phyloP scores from a whole-genome alignment of 2,329 filamentous ascomycete species.

The Myotisia sp. region DNA sequence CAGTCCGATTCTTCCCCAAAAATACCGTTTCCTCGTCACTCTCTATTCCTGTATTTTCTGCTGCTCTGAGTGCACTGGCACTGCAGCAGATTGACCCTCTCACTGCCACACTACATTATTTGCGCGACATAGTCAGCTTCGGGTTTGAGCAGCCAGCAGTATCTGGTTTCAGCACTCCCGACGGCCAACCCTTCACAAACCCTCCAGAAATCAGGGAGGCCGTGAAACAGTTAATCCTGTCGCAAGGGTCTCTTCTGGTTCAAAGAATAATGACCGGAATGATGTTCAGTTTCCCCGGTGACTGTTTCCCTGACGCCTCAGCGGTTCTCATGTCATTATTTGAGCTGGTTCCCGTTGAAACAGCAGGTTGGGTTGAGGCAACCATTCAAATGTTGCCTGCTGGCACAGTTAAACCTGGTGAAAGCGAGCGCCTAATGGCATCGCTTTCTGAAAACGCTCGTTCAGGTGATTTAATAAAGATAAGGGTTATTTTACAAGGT shows the following conservation, averaged over 20 bases:
- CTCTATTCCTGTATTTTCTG: conserved; percentile 70
- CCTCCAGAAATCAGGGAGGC: conserved; percentile 55
- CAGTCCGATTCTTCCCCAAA: conserved; percentile 80
- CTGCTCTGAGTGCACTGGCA: conserved; percentile 70
- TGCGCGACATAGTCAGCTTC: conserved; percentile 81
- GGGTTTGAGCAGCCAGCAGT: conserved; percentile 55
- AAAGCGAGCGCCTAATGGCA: conserved; percentile 64
- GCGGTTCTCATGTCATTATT: conserved; percentile 84
- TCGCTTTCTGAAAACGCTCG: conserved; percentile 68
- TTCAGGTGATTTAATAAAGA: conserved; percentile 57
- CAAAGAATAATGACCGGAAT: conserved; percentile 89
- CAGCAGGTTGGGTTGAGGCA: conserved; percentile 64
- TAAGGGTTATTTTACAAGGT: conserved; percentile 65
- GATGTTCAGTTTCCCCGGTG: conserved; percentile 97
- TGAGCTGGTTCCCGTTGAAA: conserved; percentile 66
- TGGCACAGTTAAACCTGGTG: conserved; percentile 64
- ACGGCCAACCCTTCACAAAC: conserved; percentile 46
- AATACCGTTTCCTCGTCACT: conserved; percentile 67
- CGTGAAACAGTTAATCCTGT: conserved; percentile 56
- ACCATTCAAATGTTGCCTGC: conserved; percentile 73
- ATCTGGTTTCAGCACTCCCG: conserved; percentile 44
- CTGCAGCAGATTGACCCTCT: conserved; percentile 86
- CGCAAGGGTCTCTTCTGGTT: conserved; percentile 62
- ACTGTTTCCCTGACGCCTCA: conserved; percentile 89
- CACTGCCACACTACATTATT: conserved; percentile 80